These are phyloP conservation scores for Cercospora beticola DNA, from an alignment of 2,329 filamentous ascomycete genomes.

Conservation along the genomic window DNA sequence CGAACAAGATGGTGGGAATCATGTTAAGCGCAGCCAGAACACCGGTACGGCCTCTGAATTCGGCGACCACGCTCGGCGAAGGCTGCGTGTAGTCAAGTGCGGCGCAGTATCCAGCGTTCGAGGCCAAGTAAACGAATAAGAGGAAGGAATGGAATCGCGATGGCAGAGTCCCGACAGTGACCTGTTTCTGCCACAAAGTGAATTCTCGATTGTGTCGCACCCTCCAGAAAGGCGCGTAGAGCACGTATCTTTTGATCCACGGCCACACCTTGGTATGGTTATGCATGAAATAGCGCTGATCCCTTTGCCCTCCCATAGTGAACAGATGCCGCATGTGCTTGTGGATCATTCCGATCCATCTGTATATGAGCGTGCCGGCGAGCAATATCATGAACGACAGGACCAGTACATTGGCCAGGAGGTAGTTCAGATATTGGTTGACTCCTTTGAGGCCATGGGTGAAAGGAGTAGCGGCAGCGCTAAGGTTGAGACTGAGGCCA, in stretches of 20 bases:
- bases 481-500: slow-evolving; percentile 24
- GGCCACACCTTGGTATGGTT: slow-evolving; percentile 52
- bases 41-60: slow-evolving; percentile 82
- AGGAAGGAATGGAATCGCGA: slow-evolving; percentile 74
- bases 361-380: slow-evolving; percentile 42
- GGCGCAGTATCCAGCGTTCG: slow-evolving; percentile 76
- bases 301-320: slow-evolving; percentile 43
- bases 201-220: slow-evolving; percentile 68
- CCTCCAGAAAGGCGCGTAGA: slow-evolving; percentile 69
- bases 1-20: slow-evolving; percentile 83
- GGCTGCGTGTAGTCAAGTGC: slow-evolving; percentile 56
- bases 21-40: slow-evolving; percentile 85
- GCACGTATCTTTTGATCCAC: slow-evolving; percentile 63
- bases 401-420: slow-evolving; percentile 48
- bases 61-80: slow-evolving; percentile 63
- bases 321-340: slow-evolving; percentile 48
- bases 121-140: slow-evolving; percentile 64
- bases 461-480: slow-evolving; percentile 25
- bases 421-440: slow-evolving; percentile 49
- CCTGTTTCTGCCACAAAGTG: slow-evolving; percentile 50
- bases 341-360: slow-evolving; percentile 45
- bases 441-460: slow-evolving; percentile 50
- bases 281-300: slow-evolving; percentile 48
- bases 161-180: slow-evolving; percentile 70
- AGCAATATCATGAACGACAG: slow-evolving; percentile 40